Evolutionary conservation across 306 rosid species (phyloP).

Genomic region (Quercus berberidifolia): DNA sequence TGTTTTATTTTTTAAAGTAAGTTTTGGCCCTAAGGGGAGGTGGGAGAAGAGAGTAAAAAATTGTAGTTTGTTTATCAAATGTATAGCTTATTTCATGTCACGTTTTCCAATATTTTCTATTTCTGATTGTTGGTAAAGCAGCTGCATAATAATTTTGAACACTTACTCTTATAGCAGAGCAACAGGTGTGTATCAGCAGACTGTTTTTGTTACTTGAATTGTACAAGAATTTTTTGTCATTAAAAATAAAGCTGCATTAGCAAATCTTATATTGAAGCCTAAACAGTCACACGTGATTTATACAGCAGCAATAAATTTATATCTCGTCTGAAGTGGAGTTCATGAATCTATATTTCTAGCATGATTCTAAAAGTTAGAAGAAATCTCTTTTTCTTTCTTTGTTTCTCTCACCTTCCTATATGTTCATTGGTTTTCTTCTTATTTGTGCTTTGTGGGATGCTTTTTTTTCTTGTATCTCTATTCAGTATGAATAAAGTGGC

Average conservation of each 20-base stretch:
- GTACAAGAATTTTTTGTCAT: background rate
- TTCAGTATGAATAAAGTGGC: background rate
- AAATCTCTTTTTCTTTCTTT: background rate
- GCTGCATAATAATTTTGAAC: background rate
- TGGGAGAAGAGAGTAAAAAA: too few species aligned
- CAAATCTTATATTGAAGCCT: background rate
- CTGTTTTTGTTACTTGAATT: background rate
- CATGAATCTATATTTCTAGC: background rate
- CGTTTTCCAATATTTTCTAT: background rate
- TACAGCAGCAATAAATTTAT: background rate
- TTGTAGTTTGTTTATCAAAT: background rate
- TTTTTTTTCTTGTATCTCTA: background rate
- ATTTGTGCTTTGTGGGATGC: background rate
- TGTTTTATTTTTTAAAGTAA: too few species aligned
- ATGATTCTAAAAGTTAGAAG: background rate
- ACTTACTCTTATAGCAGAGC: background rate
- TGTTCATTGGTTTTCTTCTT: background rate
- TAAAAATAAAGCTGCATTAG: background rate
- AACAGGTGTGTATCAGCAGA: background rate
- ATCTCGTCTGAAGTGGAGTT: background rate
- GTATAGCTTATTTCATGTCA: background rate
- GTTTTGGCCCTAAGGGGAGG: too few species aligned
- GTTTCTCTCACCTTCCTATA: background rate
- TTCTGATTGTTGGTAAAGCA: background rate
- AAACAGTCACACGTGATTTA: background rate